These are phyloP conservation scores for Colletotrichum paranaense DNA, from an alignment of 2,329 filamentous ascomycete species.

Conservation along the genomic window DNA sequence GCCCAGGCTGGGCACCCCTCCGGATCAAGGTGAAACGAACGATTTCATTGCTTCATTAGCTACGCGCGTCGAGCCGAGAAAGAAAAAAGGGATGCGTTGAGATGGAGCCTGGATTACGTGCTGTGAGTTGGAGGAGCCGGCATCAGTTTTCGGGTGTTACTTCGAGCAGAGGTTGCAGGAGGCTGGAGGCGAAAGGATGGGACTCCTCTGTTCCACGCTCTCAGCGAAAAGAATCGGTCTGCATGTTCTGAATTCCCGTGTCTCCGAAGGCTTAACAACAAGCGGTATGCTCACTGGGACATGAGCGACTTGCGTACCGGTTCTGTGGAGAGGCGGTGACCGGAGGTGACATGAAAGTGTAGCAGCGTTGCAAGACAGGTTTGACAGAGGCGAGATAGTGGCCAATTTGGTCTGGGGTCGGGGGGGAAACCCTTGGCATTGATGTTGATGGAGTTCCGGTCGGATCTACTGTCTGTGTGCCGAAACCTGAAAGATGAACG, in stretches of 20 bases:
- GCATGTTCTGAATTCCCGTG: neutral
- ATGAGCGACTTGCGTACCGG: neutral
- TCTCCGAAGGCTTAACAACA: neutral
- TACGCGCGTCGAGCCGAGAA: slow-evolving; percentile 12
- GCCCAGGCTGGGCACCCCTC: slow-evolving; percentile 18
- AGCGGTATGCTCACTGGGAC: slow-evolving; percentile 3
- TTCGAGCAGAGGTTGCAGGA: neutral
- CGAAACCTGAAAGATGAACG: neutral
- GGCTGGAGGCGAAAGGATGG: neutral
- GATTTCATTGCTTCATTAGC: slow-evolving; percentile 29
- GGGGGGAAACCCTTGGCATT: neutral
- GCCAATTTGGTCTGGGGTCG: slow-evolving; percentile 2
- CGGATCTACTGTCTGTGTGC: slow-evolving; percentile 4
- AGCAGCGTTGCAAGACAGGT: slow-evolving; percentile 18
- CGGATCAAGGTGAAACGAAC: slow-evolving; percentile 27
- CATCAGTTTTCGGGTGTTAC: neutral
- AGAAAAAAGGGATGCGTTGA: slow-evolving; percentile 10
- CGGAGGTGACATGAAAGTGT: slow-evolving; percentile 26
- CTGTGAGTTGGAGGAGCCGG: neutral
- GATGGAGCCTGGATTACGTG: slow-evolving; percentile 11
- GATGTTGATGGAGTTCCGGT: neutral
- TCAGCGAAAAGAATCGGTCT: slow-evolving; percentile 9
- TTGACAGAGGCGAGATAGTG: slow-evolving; percentile 22
- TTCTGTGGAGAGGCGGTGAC: slow-evolving; percentile 25
- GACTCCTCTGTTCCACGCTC: neutral